Conservation (phyloP, 345 rosid genomes). For the Sonneratia caseolaris region DNA sequence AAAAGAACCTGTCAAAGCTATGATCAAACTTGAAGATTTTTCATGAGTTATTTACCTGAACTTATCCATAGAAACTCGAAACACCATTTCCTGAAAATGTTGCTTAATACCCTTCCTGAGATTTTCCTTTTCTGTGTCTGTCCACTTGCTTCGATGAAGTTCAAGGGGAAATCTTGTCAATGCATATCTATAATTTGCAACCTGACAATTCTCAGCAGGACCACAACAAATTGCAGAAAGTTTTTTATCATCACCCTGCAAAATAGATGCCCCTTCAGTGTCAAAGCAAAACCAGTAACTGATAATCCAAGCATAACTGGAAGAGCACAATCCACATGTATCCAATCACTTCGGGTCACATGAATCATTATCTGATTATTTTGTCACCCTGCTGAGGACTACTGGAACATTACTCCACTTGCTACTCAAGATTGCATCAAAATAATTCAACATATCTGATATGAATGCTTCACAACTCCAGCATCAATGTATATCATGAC, state of each 20-base stretch:
- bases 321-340: neutral
- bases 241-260: conserved; percentile 51
- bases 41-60: conserved; percentile 36
- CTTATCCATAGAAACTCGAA: conserved; percentile 44
- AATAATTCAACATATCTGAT: neutral
- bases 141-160: conserved; percentile 59
- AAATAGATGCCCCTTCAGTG: conserved; percentile 10
- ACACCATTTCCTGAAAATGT: conserved; percentile 62
- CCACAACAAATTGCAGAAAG: conserved; percentile 35
- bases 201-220: conserved; percentile 67
- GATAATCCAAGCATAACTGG: neutral
- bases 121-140: conserved; percentile 51
- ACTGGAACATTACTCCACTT: neutral
- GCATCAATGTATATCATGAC: neutral
- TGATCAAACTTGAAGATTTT: neutral
- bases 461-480: neutral
- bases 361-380: neutral
- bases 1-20: neutral
- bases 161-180: conserved; percentile 40
- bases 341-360: neutral
- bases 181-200: conserved; percentile 48
- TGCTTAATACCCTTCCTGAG: conserved; percentile 65
- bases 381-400: neutral
- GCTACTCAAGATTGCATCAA: neutral
- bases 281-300: neutral